These are phyloP conservation scores for Coniochaeta pulveracea DNA, from an alignment of 2,329 filamentous ascomycete species.

Conservation along the genomic window DNA sequence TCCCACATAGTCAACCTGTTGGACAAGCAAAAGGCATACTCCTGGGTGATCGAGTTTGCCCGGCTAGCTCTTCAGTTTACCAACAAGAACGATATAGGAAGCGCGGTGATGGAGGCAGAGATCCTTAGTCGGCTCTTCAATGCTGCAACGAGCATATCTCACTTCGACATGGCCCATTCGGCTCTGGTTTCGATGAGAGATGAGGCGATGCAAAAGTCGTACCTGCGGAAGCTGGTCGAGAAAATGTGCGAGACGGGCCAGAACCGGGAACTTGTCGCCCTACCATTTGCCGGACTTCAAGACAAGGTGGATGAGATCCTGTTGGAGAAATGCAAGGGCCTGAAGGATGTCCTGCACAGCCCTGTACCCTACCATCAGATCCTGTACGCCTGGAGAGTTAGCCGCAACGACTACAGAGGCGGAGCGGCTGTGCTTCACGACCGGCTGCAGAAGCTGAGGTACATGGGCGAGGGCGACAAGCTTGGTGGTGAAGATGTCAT, in stretches of 20 bases:
- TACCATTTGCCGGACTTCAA: constrained; percentile 71
- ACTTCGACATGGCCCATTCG: constrained; percentile 74
- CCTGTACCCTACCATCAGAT: constrained; percentile 80
- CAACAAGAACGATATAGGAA: constrained; percentile 14
- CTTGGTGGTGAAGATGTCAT: constrained; percentile 40
- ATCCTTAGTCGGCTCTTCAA: constrained; percentile 78
- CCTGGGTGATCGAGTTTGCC: constrained; percentile 76
- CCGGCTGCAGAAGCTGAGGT: constrained; percentile 49
- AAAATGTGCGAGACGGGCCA: constrained; percentile 59
- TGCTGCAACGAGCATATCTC: constrained; percentile 65
- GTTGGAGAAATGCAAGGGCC: constrained; percentile 56
- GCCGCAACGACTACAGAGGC: constrained; percentile 76
- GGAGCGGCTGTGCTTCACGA: constrained; percentile 53
- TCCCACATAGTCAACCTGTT: constrained; percentile 75
- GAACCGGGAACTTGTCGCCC: constrained; percentile 54
- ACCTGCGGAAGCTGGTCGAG: constrained; percentile 58
- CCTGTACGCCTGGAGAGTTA: constrained; percentile 82
- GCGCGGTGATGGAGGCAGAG: constrained; percentile 32
- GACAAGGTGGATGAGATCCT: constrained; percentile 72
- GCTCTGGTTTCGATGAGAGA: constrained; percentile 66
- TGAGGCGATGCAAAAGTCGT: constrained; percentile 57
- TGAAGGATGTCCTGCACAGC: constrained; percentile 51
- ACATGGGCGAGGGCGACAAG: constrained; percentile 46
- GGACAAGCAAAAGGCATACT: constrained; percentile 65
- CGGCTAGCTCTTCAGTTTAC: constrained; percentile 60